A percentile compares a stretch with the other conserved stretches of the same genome.
Conservation (phyloP, 306 rosid genomes). For the Cicer chorassanicum region DNA sequence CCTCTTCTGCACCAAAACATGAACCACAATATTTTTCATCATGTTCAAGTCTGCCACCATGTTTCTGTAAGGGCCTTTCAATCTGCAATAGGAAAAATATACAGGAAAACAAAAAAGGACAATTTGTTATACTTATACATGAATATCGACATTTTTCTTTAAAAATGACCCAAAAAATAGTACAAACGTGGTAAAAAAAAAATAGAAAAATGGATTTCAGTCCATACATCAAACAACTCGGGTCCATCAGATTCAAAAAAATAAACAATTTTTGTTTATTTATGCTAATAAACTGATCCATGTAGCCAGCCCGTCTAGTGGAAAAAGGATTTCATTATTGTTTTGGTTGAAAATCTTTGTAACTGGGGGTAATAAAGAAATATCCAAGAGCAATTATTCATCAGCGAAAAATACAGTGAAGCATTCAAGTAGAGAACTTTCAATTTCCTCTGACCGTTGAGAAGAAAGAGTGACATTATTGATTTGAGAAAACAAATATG, state of each 20-base stretch:
- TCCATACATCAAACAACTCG: conserved; percentile 25
- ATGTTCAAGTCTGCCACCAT: conserved; percentile 93
- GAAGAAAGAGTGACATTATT: conserved; percentile 2
- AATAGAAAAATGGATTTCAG: conserved; percentile 29
- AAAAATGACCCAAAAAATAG: not conserved
- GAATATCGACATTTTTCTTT: conserved; percentile 12
- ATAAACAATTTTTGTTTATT: not conserved
- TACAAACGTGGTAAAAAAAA: conserved; percentile 31
- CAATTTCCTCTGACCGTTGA: not conserved
- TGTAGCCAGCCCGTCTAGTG: not conserved
- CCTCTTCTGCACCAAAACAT: conserved; percentile 92
- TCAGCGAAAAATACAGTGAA: conserved; percentile 22
- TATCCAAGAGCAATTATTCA: conserved; percentile 23
- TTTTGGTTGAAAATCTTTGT: conserved; percentile 1
- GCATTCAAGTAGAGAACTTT: conserved; percentile 23
- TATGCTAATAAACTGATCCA: not conserved
- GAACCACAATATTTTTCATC: conserved; percentile 91
- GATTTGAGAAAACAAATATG: conserved; percentile 20
- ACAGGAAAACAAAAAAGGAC: conserved; percentile 6
- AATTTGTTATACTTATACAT: conserved; percentile 1
- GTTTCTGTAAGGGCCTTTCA: conserved; percentile 88
- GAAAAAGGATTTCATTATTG: not conserved
- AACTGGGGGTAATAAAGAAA: conserved; percentile 12
- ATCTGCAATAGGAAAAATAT: conserved; percentile 59
- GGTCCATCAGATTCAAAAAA: conserved; percentile 26